Conservation (phyloP, 2,329 filamentous ascomycete genomes). For the Aspergillus sp. region DNA sequence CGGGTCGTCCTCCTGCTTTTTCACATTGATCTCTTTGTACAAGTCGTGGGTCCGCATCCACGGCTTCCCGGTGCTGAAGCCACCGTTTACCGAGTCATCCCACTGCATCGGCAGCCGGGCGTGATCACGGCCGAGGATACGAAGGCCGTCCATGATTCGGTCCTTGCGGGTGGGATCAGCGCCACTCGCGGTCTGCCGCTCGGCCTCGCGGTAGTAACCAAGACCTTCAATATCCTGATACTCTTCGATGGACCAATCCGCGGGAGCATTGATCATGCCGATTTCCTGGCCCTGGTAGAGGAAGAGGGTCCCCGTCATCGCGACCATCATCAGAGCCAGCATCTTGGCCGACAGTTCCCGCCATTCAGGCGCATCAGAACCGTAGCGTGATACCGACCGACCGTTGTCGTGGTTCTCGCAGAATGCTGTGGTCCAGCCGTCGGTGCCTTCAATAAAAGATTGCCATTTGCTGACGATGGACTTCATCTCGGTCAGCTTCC, state of each 20-base stretch:
- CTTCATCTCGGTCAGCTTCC: conserved; percentile 51
- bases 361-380: conserved; percentile 47
- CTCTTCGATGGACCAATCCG: conserved; percentile 48
- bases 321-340: conserved; percentile 49
- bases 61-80: conserved; percentile 57
- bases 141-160: conserved; percentile 37
- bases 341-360: conserved; percentile 53
- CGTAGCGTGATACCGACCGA: conserved; percentile 55
- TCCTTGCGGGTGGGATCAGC: conserved; percentile 12
- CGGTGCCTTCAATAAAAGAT: conserved; percentile 47
- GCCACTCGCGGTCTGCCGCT: conserved; percentile 32
- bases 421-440: conserved; percentile 58
- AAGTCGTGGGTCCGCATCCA: conserved; percentile 60
- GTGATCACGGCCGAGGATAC: conserved; percentile 58
- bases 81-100: conserved; percentile 55
- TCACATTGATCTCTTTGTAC: conserved; percentile 44
- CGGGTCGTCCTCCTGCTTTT: conserved; percentile 47
- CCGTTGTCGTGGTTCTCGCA: conserved; percentile 64
- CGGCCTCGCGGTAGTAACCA: conserved; percentile 46
- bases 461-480: conserved; percentile 51
- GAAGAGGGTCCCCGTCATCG: conserved; percentile 55
- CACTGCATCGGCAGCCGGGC: conserved; percentile 67
- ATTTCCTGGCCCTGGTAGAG: conserved; percentile 62
- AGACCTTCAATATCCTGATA: conserved; percentile 43
- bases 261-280: conserved; percentile 57